Conservation (phyloP, 2,329 filamentous ascomycete species). For the Neophaeococcomyces aloes region DNA sequence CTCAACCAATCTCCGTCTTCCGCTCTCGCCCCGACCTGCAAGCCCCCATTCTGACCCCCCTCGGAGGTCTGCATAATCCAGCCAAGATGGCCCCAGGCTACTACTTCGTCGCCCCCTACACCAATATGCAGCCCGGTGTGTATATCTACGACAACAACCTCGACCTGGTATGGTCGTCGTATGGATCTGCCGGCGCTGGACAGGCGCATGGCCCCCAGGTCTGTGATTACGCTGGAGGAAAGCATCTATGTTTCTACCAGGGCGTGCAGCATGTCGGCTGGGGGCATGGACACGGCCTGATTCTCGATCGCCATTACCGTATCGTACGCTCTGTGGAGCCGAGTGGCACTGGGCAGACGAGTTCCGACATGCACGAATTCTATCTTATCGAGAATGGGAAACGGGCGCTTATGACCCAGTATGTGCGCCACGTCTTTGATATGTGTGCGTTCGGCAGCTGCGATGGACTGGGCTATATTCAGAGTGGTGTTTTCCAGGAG, state of each 20-base stretch:
- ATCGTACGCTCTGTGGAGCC: constrained; percentile 39
- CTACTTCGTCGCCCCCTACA: constrained; percentile 42
- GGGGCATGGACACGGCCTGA: constrained; percentile 42
- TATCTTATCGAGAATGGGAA: constrained; percentile 36
- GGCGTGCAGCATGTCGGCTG: constrained; percentile 43
- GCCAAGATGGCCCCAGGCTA: constrained; percentile 37
- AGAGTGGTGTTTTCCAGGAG: constrained; percentile 45
- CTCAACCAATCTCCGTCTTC: constrained; percentile 25
- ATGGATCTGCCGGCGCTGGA: constrained; percentile 39
- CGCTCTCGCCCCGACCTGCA: constrained; percentile 33
- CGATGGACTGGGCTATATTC: constrained; percentile 40
- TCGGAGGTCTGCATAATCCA: constrained; percentile 19
- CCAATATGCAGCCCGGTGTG: constrained; percentile 38
- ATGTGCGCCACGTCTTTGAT: constrained; percentile 37
- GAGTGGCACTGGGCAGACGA: constrained; percentile 27
- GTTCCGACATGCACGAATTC: constrained; percentile 44
- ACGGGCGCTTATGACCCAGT: constrained; percentile 32
- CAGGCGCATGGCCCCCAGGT: constrained; percentile 40
- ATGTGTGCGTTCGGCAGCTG: constrained; percentile 34
- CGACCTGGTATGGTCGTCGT: constrained; percentile 42
- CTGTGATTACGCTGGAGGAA: constrained; percentile 38
- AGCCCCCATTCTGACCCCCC: constrained; percentile 28
- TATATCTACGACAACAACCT: constrained; percentile 44
- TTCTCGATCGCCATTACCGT: constrained; percentile 42
- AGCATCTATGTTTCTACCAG: constrained; percentile 44